phyloP scores from a whole-genome alignment of 2,329 filamentous ascomycete species.

The Aureobasidium sp. region DNA sequence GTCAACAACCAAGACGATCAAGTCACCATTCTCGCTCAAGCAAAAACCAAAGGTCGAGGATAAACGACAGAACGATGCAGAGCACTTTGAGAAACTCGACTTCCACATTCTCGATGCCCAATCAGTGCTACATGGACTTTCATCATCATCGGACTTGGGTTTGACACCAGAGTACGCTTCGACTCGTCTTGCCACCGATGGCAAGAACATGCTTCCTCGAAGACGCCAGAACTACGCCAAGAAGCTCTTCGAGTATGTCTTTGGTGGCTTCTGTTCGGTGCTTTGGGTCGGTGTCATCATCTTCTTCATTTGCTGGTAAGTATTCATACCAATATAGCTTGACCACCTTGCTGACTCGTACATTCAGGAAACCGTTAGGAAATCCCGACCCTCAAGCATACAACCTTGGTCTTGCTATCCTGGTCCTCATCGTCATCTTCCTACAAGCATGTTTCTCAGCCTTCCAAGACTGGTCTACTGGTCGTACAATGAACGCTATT shows the following conservation, averaged over 20 bases:
- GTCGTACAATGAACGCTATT: conserved; percentile 40
- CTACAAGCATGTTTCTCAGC: conserved; percentile 39
- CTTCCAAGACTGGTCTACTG: conserved; percentile 42
- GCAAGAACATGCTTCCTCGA: conserved; percentile 34
- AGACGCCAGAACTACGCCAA: conserved; percentile 36
- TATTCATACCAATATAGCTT: neutral
- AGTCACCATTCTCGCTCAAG: neutral
- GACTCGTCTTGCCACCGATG: conserved; percentile 31
- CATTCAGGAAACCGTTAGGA: conserved; percentile 30
- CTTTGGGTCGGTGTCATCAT: conserved; percentile 40
- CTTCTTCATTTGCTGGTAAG: conserved; percentile 40
- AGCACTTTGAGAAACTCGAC: conserved; percentile 36
- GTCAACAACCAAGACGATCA: neutral
- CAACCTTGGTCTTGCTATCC: conserved; percentile 39
- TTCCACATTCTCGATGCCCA: conserved; percentile 30
- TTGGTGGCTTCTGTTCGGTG: conserved; percentile 41
- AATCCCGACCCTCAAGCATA: conserved; percentile 32
- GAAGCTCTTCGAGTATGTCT: conserved; percentile 35
- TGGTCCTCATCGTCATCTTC: conserved; percentile 40
- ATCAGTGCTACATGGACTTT: conserved; percentile 24
- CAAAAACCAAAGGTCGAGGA: conserved; percentile 1
- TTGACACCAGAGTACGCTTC: conserved; percentile 28
- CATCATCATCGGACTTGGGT: conserved; percentile 18
- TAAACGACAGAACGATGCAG: conserved; percentile 15
- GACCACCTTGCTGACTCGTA: neutral